Evolutionary conservation across 2,329 filamentous ascomycete species (phyloP).

Genomic region (Daldinia sp.): DNA sequence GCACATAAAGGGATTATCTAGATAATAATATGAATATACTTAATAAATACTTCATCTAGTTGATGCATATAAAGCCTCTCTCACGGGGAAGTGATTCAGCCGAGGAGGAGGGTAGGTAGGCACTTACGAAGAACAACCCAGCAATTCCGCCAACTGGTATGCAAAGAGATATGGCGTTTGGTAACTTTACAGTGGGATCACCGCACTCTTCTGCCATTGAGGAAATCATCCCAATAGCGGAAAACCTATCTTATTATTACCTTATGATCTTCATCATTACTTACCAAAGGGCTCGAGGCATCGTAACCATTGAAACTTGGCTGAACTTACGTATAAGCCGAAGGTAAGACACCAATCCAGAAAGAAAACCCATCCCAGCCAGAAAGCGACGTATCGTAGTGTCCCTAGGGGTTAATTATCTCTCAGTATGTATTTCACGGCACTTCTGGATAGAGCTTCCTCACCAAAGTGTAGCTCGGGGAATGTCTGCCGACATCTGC

Average conservation of each 20-base stretch:
- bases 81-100: neutral
- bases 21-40: neutral
- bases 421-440: neutral
- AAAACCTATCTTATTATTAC: constrained; percentile 51
- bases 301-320: neutral
- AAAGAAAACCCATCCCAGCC: constrained; percentile 69
- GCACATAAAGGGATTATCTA: constrained; percentile 61
- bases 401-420: constrained; percentile 44
- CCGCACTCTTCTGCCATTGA: constrained; percentile 69
- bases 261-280: neutral
- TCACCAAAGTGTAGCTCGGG: constrained; percentile 57
- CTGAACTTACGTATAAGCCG: constrained; percentile 57
- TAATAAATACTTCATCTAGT: neutral
- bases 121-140: constrained; percentile 59
- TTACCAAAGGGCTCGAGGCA: too few relatives aligned
- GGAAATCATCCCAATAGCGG: constrained; percentile 68
- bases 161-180: constrained; percentile 60
- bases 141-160: constrained; percentile 62
- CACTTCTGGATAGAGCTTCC: neutral
- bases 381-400: constrained; percentile 63
- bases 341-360: constrained; percentile 68
- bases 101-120: neutral
- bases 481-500: constrained; percentile 62
- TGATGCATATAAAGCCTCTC: too few relatives aligned
- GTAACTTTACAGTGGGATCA: constrained; percentile 60